Conservation (phyloP, 306 rosid species). For the Cucurbita argyrosperma region DNA sequence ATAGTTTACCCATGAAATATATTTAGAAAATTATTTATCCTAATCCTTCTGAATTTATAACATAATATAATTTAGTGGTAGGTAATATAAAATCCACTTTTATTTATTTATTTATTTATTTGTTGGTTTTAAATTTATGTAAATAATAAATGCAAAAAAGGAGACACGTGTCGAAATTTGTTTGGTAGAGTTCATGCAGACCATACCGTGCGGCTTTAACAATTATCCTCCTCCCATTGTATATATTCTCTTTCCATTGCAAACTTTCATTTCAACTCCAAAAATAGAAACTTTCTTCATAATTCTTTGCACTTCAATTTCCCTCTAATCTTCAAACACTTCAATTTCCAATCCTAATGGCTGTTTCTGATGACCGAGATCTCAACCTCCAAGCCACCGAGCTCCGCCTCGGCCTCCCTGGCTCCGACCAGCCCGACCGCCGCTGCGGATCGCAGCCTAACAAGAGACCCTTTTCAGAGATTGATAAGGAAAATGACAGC, state of each 20-base stretch:
- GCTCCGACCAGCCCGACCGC: neutral
- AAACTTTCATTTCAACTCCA: neutral
- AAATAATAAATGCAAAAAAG: neutral
- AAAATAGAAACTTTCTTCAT: neutral
- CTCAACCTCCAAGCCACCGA: constrained; percentile 6
- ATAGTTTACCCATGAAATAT: no score
- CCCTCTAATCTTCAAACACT: neutral
- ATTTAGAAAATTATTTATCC: no score
- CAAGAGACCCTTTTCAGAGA: neutral
- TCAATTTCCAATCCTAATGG: neutral
- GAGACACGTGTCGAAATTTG: neutral
- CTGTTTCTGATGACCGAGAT: neutral
- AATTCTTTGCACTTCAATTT: neutral
- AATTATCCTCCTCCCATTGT: neutral
- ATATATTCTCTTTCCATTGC: neutral
- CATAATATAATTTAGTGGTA: neutral
- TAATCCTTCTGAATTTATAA: no score
- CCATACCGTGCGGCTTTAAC: neutral
- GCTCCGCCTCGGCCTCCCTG: constrained; percentile 4
- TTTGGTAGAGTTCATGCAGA: neutral
- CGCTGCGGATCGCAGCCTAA: neutral
- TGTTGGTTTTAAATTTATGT: neutral
- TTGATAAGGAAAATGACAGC: neutral
- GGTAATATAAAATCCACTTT: neutral
- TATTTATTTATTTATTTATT: no score